Percentiles rank a stretch among this genome's conserved stretches.
Conservation (phyloP, 352 stramenopile genomes). For the Phytophthora idaei region DNA sequence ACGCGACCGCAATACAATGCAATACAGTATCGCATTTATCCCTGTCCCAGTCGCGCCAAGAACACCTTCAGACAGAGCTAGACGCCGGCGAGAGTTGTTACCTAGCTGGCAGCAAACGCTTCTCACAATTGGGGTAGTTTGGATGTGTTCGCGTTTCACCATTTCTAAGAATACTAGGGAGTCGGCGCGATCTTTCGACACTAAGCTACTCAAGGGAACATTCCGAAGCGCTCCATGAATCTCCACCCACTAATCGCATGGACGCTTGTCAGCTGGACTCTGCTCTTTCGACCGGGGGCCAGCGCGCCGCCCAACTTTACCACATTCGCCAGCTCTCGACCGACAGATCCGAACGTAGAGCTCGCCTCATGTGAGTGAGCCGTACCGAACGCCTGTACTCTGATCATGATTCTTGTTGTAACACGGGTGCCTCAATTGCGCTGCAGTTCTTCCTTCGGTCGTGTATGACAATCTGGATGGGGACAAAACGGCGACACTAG, state of each 20-base stretch:
- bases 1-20: too few species aligned
- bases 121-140: neutral
- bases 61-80: too few species aligned
- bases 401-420: neutral
- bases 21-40: too few species aligned
- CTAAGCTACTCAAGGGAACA: neutral
- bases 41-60: too few species aligned
- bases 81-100: too few species aligned
- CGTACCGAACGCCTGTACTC: neutral
- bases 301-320: slow-evolving; percentile 15
- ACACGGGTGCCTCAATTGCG: neutral
- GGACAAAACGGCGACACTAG: slow-evolving; percentile 39
- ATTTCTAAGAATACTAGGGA: neutral
- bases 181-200: neutral
- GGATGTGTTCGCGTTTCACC: neutral
- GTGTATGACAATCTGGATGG: slow-evolving; percentile 66
- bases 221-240: slow-evolving; percentile 2
- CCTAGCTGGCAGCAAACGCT: too few species aligned
- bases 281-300: neutral
- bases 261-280: slow-evolving; percentile 12
- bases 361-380: slow-evolving; percentile 29
- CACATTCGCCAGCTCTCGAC: slow-evolving; percentile 20
- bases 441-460: slow-evolving; percentile 50
- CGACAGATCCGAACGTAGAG: slow-evolving; percentile 25
- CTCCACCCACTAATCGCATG: slow-evolving; percentile 11